Base-by-base conservation (phyloP, 768 basidiomycete species). In the Gelatoporia subvermispora region DNA sequence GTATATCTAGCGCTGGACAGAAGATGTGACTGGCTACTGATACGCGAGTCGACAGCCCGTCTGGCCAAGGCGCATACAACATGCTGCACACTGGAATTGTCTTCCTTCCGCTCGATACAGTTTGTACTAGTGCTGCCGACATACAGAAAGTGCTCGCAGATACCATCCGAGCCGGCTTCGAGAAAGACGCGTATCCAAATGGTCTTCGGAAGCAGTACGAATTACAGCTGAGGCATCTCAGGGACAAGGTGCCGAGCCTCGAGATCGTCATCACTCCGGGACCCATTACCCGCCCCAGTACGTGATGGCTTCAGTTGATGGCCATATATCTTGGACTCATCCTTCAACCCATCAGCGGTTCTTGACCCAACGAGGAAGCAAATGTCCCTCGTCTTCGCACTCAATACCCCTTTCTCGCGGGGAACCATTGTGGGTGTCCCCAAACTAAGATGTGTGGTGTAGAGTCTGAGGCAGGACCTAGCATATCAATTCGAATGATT, bases 341-440 rank as follows among this genome's bases (percentile, higher is more conserved):
- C 13, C 5, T 31, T 13, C 28, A 31, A n/a, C n/a, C 13, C 13
- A 13, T 31, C 28, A 31, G 28, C 28, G 28, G 28, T 31, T 13
- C 28, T 31, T 31, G 28, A 31, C 13, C 28, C 28, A 31, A 5
- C 5, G 28, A 31, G 13, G 28, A 31, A 31, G 28, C 28, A 31
- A 7, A 5, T 31, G 28, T 31, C 28, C 5, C 28, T 31, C 7
- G 28, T 31, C 5, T 31, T 31, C 13, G 57, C 49, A 2, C 43
- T 61, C n/a, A 62, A 60, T 35, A 60, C 62, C 42, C 57, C 56
- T 2, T 65, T 63, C 48, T 60, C 58, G 4, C 45, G 61, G 9
- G 66, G 67, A 3, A 61, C 61, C 1, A 60, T 67, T 28, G 61
- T 64, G 37, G 25, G 50, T 45, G 15, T 4, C 43, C 5, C 23